phyloP scores from a whole-genome alignment of 805 yeast genomes.

The Isabelozyma pseudorhagii region DNA sequence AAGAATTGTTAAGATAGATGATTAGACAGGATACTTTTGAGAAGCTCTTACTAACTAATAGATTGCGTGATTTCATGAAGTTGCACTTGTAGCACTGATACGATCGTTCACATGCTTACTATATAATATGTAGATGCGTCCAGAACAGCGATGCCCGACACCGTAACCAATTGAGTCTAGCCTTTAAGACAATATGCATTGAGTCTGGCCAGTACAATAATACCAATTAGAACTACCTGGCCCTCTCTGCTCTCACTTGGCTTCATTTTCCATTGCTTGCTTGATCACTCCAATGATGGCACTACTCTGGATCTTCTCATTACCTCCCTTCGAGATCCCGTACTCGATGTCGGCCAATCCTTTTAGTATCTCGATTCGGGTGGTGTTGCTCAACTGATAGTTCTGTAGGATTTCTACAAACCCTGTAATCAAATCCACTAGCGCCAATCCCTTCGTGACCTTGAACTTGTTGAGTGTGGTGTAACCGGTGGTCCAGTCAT shows the following conservation, averaged over 20 bases:
- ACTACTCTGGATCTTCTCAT: conserved; percentile 83
- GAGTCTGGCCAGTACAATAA: too few species aligned
- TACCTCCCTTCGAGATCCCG: conserved; percentile 88
- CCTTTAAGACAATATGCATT: too few species aligned
- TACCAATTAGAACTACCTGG: too few species aligned
- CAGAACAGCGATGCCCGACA: neutral
- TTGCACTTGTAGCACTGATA: neutral
- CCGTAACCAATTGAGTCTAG: neutral
- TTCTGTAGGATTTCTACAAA: conserved; percentile 66
- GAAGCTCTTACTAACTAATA: neutral
- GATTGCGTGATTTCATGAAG: neutral
- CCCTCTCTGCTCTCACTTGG: neutral
- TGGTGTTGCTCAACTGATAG: conserved; percentile 60
- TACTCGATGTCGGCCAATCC: conserved; percentile 88
- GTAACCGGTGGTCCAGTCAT: conserved; percentile 82
- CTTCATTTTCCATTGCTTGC: conserved; percentile 48
- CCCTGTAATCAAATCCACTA: conserved; percentile 79
- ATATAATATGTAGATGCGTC: neutral
- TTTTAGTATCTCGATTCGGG: conserved; percentile 62
- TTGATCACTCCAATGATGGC: conserved; percentile 89
- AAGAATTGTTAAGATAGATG: conserved; percentile 14
- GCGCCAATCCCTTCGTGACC: conserved; percentile 76
- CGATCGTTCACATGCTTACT: neutral
- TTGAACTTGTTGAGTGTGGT: conserved; percentile 65
- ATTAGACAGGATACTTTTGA: conserved; percentile 1